Percentiles rank a stretch among this genome's conserved stretches.
These are phyloP conservation scores for Ascobolus immersus DNA, from an alignment of 495 filamentous ascomycete genomes.

Conservation along the genomic window DNA sequence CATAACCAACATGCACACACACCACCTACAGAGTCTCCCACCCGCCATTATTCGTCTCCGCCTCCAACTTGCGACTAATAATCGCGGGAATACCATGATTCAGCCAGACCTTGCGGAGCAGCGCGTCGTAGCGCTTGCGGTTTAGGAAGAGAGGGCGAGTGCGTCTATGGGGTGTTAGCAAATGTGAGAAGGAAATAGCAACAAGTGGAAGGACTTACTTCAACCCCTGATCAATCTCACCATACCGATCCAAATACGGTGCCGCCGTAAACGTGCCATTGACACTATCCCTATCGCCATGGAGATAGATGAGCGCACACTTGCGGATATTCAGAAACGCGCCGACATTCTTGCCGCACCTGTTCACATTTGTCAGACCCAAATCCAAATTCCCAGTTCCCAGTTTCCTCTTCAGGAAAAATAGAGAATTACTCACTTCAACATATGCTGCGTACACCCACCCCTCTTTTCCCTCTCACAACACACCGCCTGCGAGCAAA, in stretches of 20 bases:
- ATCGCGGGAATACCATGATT: conserved; percentile 65
- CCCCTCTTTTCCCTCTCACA: conserved; percentile 53
- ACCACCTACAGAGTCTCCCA: conserved; percentile 62
- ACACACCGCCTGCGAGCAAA: conserved; percentile 82
- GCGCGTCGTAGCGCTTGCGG: conserved; percentile 72
- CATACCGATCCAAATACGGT: conserved; percentile 85
- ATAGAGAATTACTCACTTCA: conserved; percentile 34
- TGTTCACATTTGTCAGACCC: too few relatives aligned
- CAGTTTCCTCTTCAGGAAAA: conserved; percentile 3
- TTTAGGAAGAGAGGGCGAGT: conserved; percentile 67
- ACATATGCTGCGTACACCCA: conserved; percentile 71
- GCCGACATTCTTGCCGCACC: conserved; percentile 69
- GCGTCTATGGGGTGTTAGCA: conserved; percentile 16
- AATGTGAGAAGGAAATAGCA: background rate
- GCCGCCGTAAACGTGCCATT: conserved; percentile 69
- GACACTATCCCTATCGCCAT: conserved; percentile 46
- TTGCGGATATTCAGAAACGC: conserved; percentile 91
- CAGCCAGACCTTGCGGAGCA: conserved; percentile 69
- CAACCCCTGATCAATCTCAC: conserved; percentile 70
- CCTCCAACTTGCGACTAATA: conserved; percentile 70
- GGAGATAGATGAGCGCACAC: conserved; percentile 66
- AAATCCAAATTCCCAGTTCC: background rate
- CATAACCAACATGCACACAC: background rate
- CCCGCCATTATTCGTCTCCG: conserved; percentile 83
- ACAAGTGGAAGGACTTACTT: conserved; percentile 26